phyloP scores from a whole-genome alignment of 768 basidiomycete species.

The Tylopilus rubrobrunneus region DNA sequence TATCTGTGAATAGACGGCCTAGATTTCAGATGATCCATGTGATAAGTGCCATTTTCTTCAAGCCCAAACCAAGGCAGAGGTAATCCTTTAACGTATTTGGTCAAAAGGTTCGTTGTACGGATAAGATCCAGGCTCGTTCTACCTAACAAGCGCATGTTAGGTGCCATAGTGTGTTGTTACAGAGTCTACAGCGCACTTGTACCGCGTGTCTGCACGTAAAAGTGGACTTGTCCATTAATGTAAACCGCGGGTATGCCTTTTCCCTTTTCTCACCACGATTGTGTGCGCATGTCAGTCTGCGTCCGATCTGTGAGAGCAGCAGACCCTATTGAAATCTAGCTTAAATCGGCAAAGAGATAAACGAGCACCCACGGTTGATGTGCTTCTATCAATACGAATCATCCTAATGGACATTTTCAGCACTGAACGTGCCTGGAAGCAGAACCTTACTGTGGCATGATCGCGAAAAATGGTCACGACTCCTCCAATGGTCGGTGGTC shows the following conservation, averaged over 20 bases:
- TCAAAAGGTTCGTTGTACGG: no score
- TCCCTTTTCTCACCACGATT: not conserved
- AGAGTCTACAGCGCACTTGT: no score
- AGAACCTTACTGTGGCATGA: conserved; percentile 1
- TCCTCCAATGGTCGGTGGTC: conserved; percentile 9
- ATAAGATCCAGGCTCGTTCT: no score
- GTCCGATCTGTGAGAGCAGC: conserved; percentile 10
- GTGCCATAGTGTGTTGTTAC: no score
- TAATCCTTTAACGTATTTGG: no score
- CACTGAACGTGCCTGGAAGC: not conserved
- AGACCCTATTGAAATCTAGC: conserved; percentile 3
- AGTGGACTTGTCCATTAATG: not conserved
- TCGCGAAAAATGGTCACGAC: not conserved
- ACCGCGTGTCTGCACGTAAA: no score
- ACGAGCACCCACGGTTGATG: conserved; percentile 2
- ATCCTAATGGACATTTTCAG: conserved; percentile 3
- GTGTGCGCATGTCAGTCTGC: not conserved
- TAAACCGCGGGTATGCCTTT: not conserved
- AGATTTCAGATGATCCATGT: no score
- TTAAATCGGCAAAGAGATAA: conserved; percentile 16
- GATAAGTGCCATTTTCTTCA: no score
- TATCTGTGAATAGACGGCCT: no score
- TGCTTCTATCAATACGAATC: not conserved
- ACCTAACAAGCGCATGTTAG: no score
- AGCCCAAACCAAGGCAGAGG: not conserved